These are phyloP conservation scores for Mucor velutinosus DNA, from an alignment of 371 early-diverging fungal species.

Conservation along the genomic window DNA sequence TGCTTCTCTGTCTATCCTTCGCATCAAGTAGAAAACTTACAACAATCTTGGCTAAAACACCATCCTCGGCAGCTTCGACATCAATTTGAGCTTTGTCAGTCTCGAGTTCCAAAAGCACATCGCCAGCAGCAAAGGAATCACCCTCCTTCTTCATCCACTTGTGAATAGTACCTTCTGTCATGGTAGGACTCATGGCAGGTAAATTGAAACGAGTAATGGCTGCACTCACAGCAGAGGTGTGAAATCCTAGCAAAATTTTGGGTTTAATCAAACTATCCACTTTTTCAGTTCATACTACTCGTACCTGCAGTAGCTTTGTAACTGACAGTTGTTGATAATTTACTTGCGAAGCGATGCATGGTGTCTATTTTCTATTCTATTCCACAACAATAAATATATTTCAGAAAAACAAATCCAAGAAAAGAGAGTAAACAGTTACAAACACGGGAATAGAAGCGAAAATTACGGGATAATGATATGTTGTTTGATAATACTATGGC, in stretches of 20 bases:
- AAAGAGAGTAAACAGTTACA: not conserved
- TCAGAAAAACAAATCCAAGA: slow-evolving; percentile 5
- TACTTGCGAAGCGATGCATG: slow-evolving; percentile 17
- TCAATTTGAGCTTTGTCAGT: slow-evolving; percentile 98
- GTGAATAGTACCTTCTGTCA: slow-evolving; percentile 94
- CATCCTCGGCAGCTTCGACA: slow-evolving; percentile 95
- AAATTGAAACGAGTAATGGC: slow-evolving; percentile 78
- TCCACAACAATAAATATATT: slow-evolving; percentile 2
- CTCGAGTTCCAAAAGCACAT: slow-evolving; percentile 90
- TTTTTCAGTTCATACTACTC: not conserved
- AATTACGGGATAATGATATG: slow-evolving; percentile 24
- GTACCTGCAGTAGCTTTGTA: slow-evolving; percentile 12
- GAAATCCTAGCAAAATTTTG: slow-evolving; percentile 44
- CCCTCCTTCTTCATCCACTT: slow-evolving; percentile 90
- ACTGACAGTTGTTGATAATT: slow-evolving; percentile 6
- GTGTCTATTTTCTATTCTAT: not conserved
- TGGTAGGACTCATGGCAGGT: slow-evolving; percentile 97
- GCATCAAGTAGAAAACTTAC: slow-evolving; percentile 32
- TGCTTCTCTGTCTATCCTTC: not conserved
- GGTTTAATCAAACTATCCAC: not conserved
- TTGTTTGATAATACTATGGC: not conserved
- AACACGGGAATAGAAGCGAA: slow-evolving; percentile 22
- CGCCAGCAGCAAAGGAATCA: slow-evolving; percentile 84
- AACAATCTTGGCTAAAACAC: slow-evolving; percentile 90
- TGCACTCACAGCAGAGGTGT: slow-evolving; percentile 56